These are phyloP conservation scores for Capronia americana DNA, from an alignment of 2,329 filamentous ascomycete genomes.

Conservation along the genomic window DNA sequence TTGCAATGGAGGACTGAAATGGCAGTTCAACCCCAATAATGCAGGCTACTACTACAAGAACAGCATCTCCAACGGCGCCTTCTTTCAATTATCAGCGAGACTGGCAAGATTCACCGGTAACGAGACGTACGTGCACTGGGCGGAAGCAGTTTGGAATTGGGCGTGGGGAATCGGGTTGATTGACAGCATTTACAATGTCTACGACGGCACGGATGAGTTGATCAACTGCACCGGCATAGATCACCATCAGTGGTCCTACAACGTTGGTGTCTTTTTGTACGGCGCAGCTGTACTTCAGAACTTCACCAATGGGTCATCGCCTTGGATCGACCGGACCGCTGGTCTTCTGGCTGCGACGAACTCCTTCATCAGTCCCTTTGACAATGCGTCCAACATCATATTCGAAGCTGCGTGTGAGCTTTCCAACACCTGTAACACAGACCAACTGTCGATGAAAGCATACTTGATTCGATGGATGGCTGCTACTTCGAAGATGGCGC, in stretches of 20 bases:
- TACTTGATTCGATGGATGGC: constrained; percentile 71
- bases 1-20: constrained; percentile 76
- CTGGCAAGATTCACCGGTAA: constrained; percentile 71
- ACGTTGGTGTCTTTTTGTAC: constrained; percentile 66
- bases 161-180: constrained; percentile 63
- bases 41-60: constrained; percentile 79
- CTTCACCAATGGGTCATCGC: constrained; percentile 64
- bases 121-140: constrained; percentile 67
- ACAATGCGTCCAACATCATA: constrained; percentile 60
- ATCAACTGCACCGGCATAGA: constrained; percentile 67
- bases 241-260: constrained; percentile 71
- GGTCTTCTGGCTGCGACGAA: constrained; percentile 60
- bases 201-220: constrained; percentile 63
- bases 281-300: constrained; percentile 49
- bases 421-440: constrained; percentile 66
- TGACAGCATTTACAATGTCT: constrained; percentile 67
- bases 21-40: constrained; percentile 82
- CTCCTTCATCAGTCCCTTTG: constrained; percentile 56
- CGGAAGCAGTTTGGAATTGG: constrained; percentile 69
- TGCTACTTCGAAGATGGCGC: constrained; percentile 65
- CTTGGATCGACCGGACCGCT: constrained; percentile 60
- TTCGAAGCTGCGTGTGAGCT: constrained; percentile 72
- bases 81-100: constrained; percentile 80
- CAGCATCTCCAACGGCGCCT: constrained; percentile 74
- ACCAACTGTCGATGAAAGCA: constrained; percentile 76